Base-by-base conservation (phyloP, 192 early-diverging fungal genomes). In the Coemansia sp. region DNA sequence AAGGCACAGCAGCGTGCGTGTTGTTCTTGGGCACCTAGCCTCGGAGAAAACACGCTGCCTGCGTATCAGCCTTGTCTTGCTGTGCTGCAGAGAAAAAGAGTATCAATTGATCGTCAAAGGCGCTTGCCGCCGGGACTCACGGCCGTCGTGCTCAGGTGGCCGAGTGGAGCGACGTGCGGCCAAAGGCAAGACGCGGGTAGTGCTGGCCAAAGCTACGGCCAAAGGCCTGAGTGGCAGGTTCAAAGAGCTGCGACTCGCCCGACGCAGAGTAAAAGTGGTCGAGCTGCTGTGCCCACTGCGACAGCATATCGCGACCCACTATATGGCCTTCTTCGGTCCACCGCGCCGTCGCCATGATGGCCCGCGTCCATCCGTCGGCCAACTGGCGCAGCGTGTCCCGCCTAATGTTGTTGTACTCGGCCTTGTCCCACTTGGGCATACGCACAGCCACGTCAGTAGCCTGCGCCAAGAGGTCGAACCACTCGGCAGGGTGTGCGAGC, bases 381-480 rank as follows among this genome's bases (percentile, higher is more conserved):
- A 98, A 61, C 19, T 81, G 77, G 8, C 78, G 73, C 66, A 89
- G 89, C 20, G 92, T 69, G 20, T 84, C 78, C 9, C 73, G 64
- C 51, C 81, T 69, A 33, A 78, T 52, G n/a, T 67, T 69, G 64
- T 93, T 93, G 61, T 92, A 78, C 27, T 74, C 66, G 4, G 79
- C 53, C 43, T 72, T 84, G 46, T 88, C 82, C 92, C 91, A 93
- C 43, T 70, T 58, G 5, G 92, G 92, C 54, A 98, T 78, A 19
- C 90, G 75, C 68, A 89, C 73, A 24, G 82, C 83, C 11, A 90
- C 62, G 25, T 78, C 68, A 5, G 92, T 84, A 18, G 86, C 87
- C 47, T 83, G 61, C 39, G 92, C 80, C 43, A 97, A 80, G 60
- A 88, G 94, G 9, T 84, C 79, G 62, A 98, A 94, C 72, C 72